Conservation (phyloP, 352 stramenopile species). For the Pythium sp. region DNA sequence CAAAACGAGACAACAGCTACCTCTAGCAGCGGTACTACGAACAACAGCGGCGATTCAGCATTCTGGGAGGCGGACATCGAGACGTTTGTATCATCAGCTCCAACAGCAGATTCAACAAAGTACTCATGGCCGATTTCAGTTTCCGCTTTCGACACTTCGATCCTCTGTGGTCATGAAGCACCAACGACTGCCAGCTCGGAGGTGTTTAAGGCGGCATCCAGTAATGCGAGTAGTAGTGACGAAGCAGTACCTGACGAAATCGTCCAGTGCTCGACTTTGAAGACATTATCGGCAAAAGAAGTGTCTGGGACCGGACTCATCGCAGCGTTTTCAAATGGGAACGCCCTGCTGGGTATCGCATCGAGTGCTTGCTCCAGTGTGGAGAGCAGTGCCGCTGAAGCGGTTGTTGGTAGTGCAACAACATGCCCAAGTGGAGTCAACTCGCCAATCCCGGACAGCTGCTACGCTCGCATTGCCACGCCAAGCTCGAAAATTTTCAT, state of each 20-base stretch:
- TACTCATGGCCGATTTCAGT: slow-evolving; percentile 10
- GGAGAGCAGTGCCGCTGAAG: not conserved
- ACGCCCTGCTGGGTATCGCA: slow-evolving; percentile 6
- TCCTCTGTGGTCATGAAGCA: not conserved
- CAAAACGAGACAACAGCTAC: not conserved
- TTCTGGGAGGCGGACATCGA: not conserved
- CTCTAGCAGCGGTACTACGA: not conserved
- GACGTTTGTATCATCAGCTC: not conserved
- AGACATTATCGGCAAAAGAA: not conserved
- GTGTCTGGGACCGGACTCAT: slow-evolving; percentile 4
- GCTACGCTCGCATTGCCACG: slow-evolving; percentile 6
- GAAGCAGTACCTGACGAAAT: not conserved
- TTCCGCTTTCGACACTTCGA: not conserved
- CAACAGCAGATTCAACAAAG: not conserved
- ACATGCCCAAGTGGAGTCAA: not conserved
- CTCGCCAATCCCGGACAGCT: not conserved
- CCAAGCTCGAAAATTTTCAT: slow-evolving; percentile 3
- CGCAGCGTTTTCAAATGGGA: not conserved
- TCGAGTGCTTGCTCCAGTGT: not conserved
- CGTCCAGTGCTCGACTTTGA: slow-evolving; percentile 4
- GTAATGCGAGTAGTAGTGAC: not conserved
- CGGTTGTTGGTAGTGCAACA: not conserved
- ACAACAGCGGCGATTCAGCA: not conserved
- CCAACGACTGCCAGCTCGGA: not conserved
- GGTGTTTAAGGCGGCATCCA: not conserved